Conservation (phyloP, 805 yeast species). For the Hanseniaspora taiwanica region DNA sequence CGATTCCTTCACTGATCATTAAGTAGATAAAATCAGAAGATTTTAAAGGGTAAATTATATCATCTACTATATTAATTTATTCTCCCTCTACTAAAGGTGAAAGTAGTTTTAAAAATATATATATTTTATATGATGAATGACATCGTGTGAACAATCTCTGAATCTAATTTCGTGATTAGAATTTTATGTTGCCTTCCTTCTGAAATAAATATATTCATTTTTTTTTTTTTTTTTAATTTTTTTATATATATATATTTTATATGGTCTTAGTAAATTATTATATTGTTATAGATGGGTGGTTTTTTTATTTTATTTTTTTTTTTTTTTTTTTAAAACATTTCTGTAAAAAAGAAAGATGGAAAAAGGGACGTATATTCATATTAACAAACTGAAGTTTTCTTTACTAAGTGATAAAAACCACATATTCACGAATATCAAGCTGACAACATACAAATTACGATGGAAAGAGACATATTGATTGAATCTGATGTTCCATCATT, state of each 20-base stretch:
- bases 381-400: too few relatives aligned
- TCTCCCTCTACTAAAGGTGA: too few relatives aligned
- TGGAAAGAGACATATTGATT: constrained; percentile 5
- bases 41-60: not conserved
- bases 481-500: constrained; percentile 2
- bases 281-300: too few relatives aligned
- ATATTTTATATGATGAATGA: constrained; percentile 22
- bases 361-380: too few relatives aligned
- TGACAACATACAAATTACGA: constrained; percentile 1
- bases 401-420: not conserved
- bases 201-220: constrained; percentile 13
- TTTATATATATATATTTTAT: too few relatives aligned
- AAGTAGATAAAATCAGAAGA: not conserved
- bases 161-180: constrained; percentile 23
- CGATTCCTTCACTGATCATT: too few relatives aligned
- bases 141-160: constrained; percentile 30
- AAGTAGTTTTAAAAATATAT: too few relatives aligned
- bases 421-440: not conserved
- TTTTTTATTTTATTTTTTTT: too few relatives aligned
- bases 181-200: constrained; percentile 30
- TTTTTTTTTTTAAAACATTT: too few relatives aligned
- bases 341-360: too few relatives aligned
- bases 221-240: constrained; percentile 4
- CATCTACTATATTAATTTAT: too few relatives aligned
- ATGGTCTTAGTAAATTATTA: too few relatives aligned